phyloP scores from a whole-genome alignment of 2,329 filamentous ascomycete species.

The Penicillium sp. region DNA sequence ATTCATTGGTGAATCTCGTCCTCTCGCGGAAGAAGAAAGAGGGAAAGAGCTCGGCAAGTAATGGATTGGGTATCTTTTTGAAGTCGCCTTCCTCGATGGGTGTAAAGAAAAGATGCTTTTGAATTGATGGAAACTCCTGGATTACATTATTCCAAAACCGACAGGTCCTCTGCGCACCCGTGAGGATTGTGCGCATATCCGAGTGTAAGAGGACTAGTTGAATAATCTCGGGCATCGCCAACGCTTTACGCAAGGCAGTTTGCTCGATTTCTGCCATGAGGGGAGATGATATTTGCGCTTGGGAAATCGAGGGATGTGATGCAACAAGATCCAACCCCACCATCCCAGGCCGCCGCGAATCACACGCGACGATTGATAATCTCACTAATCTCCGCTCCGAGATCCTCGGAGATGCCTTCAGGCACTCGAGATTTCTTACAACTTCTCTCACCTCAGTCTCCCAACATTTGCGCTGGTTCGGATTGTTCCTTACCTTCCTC shows the following conservation, averaged over 20 bases:
- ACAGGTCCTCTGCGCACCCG: neutral
- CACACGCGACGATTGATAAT: conserved; percentile 10
- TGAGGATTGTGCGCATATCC: neutral
- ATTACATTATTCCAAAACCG: neutral
- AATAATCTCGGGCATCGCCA: neutral
- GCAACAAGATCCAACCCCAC: neutral
- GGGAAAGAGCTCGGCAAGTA: neutral
- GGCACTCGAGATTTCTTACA: neutral
- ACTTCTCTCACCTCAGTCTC: neutral
- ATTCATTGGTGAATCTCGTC: neutral
- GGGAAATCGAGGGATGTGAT: no score
- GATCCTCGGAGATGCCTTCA: conserved; percentile 18
- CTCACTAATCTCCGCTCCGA: conserved; percentile 26
- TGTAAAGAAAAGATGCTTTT: neutral
- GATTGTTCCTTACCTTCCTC: neutral
- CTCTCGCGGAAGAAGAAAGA: neutral
- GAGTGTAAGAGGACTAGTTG: neutral
- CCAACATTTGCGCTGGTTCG: neutral
- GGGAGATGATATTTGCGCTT: neutral
- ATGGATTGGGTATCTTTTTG: neutral
- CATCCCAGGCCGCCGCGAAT: conserved; percentile 5
- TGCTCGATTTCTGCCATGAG: neutral
- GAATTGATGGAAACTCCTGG: neutral
- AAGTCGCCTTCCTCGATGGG: neutral
- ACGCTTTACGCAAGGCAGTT: neutral